Evolutionary conservation across 2,329 filamentous ascomycete species (phyloP).

Genomic region (Diaporthe eres): DNA sequence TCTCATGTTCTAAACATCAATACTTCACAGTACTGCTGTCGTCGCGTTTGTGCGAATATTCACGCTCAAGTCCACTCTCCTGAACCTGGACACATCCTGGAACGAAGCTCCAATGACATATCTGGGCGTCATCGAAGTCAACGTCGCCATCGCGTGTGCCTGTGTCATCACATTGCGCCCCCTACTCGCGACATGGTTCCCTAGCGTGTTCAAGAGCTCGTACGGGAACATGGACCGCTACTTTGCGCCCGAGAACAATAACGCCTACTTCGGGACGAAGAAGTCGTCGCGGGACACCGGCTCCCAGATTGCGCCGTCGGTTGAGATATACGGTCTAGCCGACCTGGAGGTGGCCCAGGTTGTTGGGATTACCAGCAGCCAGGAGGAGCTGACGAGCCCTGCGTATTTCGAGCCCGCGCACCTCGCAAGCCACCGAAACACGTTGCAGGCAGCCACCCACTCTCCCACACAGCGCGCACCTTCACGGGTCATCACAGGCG

Average conservation of each 20-base stretch:
- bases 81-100: slow-evolving; percentile 48
- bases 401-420: slow-evolving; percentile 29
- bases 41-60: slow-evolving; percentile 50
- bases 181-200: slow-evolving; percentile 45
- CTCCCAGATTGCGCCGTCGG: slow-evolving; percentile 1
- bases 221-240: slow-evolving; percentile 25
- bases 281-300: slow-evolving; percentile 16
- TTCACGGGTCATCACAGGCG: neutral
- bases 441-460: neutral
- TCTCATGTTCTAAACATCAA: neutral
- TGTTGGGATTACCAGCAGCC: slow-evolving; percentile 23
- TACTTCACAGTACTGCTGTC: slow-evolving; percentile 44
- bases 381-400: slow-evolving; percentile 1
- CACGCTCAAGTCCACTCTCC: slow-evolving; percentile 46
- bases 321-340: slow-evolving; percentile 29
- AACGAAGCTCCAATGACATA: slow-evolving; percentile 50
- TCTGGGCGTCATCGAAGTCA: slow-evolving; percentile 51
- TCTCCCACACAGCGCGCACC: neutral
- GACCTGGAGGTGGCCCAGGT: slow-evolving; percentile 35
- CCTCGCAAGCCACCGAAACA: neutral
- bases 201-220: slow-evolving; percentile 34
- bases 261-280: slow-evolving; percentile 24
- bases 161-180: slow-evolving; percentile 50
- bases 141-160: slow-evolving; percentile 49
- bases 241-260: slow-evolving; percentile 5